Percentiles rank a stretch among this genome's conserved stretches.
phyloP scores from a whole-genome alignment of 768 basidiomycete genomes.

The Tylopilus plumbeoviolaceoides region DNA sequence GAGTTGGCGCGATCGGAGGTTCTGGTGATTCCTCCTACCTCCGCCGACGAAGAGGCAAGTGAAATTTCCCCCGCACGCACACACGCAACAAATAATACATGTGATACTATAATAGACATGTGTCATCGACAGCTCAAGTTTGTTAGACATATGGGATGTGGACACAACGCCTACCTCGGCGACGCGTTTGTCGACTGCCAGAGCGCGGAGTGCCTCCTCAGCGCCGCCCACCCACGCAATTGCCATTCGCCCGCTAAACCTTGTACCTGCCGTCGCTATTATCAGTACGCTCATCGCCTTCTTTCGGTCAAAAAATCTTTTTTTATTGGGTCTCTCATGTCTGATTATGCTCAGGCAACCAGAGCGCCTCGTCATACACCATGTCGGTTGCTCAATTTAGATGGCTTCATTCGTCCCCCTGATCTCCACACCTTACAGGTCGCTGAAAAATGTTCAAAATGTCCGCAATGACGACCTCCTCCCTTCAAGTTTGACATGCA shows the following conservation, averaged over 20 bases:
- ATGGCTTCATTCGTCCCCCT: conserved; percentile 6
- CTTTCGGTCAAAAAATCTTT: not conserved
- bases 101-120: conserved; percentile 30
- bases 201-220: conserved; percentile 41
- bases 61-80: not conserved
- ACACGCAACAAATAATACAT: not conserved
- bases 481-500: not conserved
- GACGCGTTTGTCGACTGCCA: conserved; percentile 52
- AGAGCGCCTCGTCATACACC: conserved; percentile 41
- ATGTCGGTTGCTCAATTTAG: conserved; percentile 36
- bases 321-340: not conserved
- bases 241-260: conserved; percentile 37
- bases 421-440: conserved; percentile 26
- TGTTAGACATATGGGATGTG: conserved; percentile 46
- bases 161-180: conserved; percentile 46
- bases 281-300: conserved; percentile 34
- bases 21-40: conserved; percentile 41
- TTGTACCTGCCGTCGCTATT: conserved; percentile 56
- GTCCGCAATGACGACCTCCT: conserved; percentile 18
- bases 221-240: conserved; percentile 43
- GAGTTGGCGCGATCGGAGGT: not conserved
- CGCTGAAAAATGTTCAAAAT: conserved; percentile 38
- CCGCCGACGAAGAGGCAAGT: conserved; percentile 44
- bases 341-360: conserved; percentile 42
- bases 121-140: conserved; percentile 62